Percentiles rank a stretch among this genome's conserved stretches.
phyloP scores from a whole-genome alignment of 495 filamentous ascomycete genomes.

The Aspergillus cavernicola region DNA sequence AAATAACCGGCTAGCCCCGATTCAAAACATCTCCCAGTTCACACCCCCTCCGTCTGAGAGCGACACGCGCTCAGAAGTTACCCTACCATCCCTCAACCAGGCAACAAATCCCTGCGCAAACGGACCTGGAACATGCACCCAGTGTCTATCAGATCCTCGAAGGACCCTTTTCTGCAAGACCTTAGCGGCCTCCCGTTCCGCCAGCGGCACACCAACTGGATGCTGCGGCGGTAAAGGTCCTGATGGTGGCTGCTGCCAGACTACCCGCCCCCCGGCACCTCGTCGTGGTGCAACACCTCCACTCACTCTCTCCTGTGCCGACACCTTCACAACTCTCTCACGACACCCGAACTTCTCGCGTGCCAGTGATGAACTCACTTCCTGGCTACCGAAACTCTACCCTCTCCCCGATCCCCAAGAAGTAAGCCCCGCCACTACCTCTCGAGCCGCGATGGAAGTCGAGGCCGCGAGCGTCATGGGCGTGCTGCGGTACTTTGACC shows the following conservation, averaged over 20 bases:
- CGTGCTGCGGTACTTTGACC: conserved; percentile 78
- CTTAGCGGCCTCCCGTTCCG: conserved; percentile 61
- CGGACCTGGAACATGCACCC: conserved; percentile 74
- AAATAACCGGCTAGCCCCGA: conserved; percentile 46
- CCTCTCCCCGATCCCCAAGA: conserved; percentile 49
- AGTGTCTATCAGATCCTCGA: conserved; percentile 72
- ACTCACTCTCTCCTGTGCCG: conserved; percentile 61
- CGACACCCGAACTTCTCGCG: conserved; percentile 76
- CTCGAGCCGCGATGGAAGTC: conserved; percentile 66
- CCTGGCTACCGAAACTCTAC: conserved; percentile 71
- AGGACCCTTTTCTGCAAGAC: conserved; percentile 85
- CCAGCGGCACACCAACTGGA: conserved; percentile 43
- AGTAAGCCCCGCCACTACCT: conserved; percentile 20
- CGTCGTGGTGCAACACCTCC: conserved; percentile 22
- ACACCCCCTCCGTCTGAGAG: conserved; percentile 70
- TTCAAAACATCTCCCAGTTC: conserved; percentile 51
- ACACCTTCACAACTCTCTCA: conserved; percentile 76
- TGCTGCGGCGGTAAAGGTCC: conserved; percentile 50
- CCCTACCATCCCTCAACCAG: conserved; percentile 38
- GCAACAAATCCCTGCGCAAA: conserved; percentile 57
- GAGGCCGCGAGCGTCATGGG: conserved; percentile 86
- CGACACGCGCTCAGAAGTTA: conserved; percentile 50
- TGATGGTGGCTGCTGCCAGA: conserved; percentile 52
- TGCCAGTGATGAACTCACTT: conserved; percentile 69
- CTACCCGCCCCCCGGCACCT: conserved; percentile 17